Percentiles rank a stretch among this genome's conserved stretches.
phyloP scores from a whole-genome alignment of 345 rosid species.

The Ceriops tagal region DNA sequence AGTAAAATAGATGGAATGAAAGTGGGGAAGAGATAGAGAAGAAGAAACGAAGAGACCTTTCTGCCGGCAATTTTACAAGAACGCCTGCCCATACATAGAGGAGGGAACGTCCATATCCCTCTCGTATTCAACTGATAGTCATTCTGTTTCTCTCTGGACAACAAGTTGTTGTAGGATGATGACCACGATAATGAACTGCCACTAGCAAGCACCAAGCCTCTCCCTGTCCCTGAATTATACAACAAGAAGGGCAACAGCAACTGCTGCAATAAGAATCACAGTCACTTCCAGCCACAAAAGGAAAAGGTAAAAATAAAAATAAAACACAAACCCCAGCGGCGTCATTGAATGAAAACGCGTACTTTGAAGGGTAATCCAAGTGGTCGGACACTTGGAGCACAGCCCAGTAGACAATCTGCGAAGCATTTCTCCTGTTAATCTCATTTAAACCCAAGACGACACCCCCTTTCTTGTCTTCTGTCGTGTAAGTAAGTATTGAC shows the following conservation, averaged over 20 bases:
- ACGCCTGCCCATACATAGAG: constrained; percentile 84
- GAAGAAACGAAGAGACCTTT: constrained; percentile 44
- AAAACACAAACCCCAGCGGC: neutral
- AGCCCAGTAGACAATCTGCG: constrained; percentile 43
- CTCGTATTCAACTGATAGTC: constrained; percentile 30
- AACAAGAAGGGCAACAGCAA: neutral
- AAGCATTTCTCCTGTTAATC: constrained; percentile 39
- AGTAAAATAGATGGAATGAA: neutral
- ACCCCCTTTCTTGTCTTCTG: no score
- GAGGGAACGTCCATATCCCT: constrained; percentile 57
- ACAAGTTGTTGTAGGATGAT: constrained; percentile 23
- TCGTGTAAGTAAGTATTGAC: no score
- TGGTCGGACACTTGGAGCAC: constrained; percentile 28
- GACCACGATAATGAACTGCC: constrained; percentile 29
- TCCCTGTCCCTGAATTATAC: constrained; percentile 21
- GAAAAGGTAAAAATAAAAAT: no score
- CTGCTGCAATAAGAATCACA: neutral
- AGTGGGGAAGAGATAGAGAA: neutral
- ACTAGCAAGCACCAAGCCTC: constrained; percentile 18
- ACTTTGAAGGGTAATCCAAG: constrained; percentile 25
- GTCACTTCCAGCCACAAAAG: neutral
- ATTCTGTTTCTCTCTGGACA: constrained; percentile 16
- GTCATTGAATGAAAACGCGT: neutral
- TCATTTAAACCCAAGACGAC: constrained; percentile 13
- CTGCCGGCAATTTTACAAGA: constrained; percentile 87